Conservation (phyloP, 257 asterid species). For the Solanum paucissectum region DNA sequence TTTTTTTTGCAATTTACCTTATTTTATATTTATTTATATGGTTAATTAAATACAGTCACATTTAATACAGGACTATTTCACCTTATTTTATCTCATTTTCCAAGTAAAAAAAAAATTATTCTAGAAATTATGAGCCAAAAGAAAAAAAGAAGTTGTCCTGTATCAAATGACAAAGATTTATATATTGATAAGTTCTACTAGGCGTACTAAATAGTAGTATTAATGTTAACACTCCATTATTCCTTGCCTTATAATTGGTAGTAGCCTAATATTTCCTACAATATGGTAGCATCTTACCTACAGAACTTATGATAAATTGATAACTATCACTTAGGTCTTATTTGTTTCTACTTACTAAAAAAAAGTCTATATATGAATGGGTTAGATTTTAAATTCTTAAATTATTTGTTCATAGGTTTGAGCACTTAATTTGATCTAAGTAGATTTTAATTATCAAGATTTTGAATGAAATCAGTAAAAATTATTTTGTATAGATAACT, state of each 20-base stretch:
- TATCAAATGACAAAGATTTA: neutral
- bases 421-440: neutral
- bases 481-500: too few relatives aligned
- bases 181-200: neutral
- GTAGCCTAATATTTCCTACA: neutral
- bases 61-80: neutral
- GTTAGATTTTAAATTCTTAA: neutral
- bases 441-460: neutral
- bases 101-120: neutral
- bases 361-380: neutral
- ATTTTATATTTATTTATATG: neutral
- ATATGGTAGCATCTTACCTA: neutral
- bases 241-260: neutral
- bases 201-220: neutral
- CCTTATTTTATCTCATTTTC: neutral
- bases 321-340: neutral
- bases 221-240: too few relatives aligned
- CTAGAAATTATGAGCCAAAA: neutral
- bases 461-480: neutral
- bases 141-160: neutral
- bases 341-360: neutral
- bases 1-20: neutral
- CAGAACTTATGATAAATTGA: neutral
- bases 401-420: neutral
- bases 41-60: neutral